A percentile compares a stretch with the other conserved stretches of the same genome.
Conservation (phyloP, 108 stramenopile species). For the Skeletonema marinoi region DNA sequence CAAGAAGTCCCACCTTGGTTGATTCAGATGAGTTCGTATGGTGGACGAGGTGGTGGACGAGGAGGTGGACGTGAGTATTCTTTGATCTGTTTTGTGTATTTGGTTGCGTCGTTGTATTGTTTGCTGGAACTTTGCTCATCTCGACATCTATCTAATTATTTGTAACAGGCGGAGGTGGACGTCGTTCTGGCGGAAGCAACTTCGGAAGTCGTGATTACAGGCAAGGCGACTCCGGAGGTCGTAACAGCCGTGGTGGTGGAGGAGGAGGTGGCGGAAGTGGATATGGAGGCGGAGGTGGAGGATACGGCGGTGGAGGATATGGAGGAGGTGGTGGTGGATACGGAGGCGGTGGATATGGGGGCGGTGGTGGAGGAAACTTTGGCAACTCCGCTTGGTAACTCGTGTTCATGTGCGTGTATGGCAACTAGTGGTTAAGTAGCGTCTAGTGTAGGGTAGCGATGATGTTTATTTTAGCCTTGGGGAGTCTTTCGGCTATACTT, state of each 20-base stretch:
- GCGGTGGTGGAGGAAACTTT: constrained; percentile 55
- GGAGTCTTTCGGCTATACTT: neutral
- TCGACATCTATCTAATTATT: neutral
- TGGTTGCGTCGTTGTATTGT: neutral
- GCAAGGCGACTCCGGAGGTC: constrained; percentile 23
- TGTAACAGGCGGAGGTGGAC: constrained; percentile 50
- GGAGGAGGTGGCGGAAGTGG: constrained; percentile 23
- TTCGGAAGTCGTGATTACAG: constrained; percentile 55
- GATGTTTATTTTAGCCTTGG: neutral
- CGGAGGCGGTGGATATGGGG: constrained; percentile 29
- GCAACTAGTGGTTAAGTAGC: constrained; percentile 1
- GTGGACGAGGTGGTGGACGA: constrained; percentile 54
- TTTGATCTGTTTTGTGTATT: neutral
- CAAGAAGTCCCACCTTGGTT: constrained; percentile 87
- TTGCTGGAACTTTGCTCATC: neutral
- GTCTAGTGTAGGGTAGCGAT: constrained; percentile 2
- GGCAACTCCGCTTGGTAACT: constrained; percentile 61
- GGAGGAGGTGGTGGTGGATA: constrained; percentile 27
- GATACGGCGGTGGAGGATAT: constrained; percentile 33
- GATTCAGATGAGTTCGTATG: constrained; percentile 68
- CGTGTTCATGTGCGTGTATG: neutral
- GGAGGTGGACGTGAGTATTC: constrained; percentile 38
- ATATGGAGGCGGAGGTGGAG: constrained; percentile 27
- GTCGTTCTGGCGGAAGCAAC: constrained; percentile 36
- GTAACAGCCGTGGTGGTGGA: constrained; percentile 28